Evolutionary conservation across 2,329 filamentous ascomycete species (phyloP), one percentile per base, ranked within the genome.

Genomic region (Phyllosticta capitalensis): DNA sequence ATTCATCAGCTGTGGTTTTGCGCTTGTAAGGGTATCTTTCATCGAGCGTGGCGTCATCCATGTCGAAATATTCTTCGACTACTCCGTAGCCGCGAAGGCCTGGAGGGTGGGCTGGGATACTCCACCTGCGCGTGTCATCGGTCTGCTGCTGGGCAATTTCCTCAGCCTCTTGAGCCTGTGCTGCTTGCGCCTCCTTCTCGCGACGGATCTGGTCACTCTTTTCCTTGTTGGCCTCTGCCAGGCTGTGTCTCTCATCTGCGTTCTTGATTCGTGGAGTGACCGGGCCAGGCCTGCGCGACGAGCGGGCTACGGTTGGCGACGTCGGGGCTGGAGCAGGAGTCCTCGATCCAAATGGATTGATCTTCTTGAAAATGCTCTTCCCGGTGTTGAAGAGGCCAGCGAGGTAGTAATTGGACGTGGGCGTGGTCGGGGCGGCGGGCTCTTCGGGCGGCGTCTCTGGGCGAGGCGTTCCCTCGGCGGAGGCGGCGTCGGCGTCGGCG

Each of bases 11-110:
- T 9, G 24, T 33, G 26, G 38, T 17, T 21, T 21, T 4, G 51
- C 10, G 10, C 1, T 30, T 7, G 10, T 10, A 10, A 30, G 28
- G 28, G 10, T 30, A 30, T 30, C 33, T 12, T 17, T 38, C 9
- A 4, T 38, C 12, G 14, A 38, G 33, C 12, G 10, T 10, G 9
- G 1, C 5, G 9, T 38, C 33, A 17, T 10, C 12, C 10, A 38
- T 10, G n/a, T 12, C 49, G 17, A 60, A 60, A 48, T 56, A 60
- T 38, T 56, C 48, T 3, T 60, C 58, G 5, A 60, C 20, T 21
- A 56, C 48, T 22, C 58, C 58, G 22, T 38, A 60, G 50, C 58
- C 54, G 22, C 58, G 54, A n/a, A 53, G 53, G 20, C 58, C 58
- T 5, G 58, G 58, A 30, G 21, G 58, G 19, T 50, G 54, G n/a